A percentile compares a stretch with the other conserved stretches of the same genome.
Conservation (phyloP, 2,329 filamentous ascomycete genomes). For the Periconia macrospinosa region DNA sequence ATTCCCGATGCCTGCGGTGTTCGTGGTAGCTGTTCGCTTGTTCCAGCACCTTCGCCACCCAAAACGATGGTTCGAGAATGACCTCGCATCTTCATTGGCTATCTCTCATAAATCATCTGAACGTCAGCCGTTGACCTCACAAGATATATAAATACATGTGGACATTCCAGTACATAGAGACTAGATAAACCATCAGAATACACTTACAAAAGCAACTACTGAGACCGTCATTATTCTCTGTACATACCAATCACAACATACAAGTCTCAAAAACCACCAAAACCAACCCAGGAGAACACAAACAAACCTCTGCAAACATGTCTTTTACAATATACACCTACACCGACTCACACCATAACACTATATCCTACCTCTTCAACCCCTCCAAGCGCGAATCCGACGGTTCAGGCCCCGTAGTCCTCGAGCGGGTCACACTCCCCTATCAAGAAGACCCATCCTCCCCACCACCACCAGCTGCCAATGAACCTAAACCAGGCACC, state of each 20-base stretch:
- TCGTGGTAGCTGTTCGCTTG: background rate
- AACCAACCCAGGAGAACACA: background rate
- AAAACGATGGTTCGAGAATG: background rate
- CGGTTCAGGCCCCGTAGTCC: background rate
- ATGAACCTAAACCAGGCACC: constrained; percentile 3
- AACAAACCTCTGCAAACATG: background rate
- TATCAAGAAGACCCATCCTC: constrained; percentile 2
- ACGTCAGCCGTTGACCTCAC: background rate
- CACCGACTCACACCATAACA: constrained; percentile 3
- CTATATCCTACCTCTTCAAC: constrained; percentile 7
- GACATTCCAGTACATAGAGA: background rate
- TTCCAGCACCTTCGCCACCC: background rate
- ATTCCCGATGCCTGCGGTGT: background rate
- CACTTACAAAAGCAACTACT: background rate
- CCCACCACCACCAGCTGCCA: background rate
- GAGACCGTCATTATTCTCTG: too few relatives aligned
- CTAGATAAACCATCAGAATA: background rate
- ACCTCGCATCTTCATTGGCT: background rate
- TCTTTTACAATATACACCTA: constrained; percentile 2
- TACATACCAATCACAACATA: background rate
- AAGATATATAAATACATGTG: background rate
- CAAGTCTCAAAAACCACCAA: background rate
- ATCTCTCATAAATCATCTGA: background rate
- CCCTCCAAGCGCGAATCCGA: constrained; percentile 4
- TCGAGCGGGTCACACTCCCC: constrained; percentile 4